Base-by-base conservation (phyloP, 2,329 filamentous ascomycete species). In the Fusarium austroafricanum region DNA sequence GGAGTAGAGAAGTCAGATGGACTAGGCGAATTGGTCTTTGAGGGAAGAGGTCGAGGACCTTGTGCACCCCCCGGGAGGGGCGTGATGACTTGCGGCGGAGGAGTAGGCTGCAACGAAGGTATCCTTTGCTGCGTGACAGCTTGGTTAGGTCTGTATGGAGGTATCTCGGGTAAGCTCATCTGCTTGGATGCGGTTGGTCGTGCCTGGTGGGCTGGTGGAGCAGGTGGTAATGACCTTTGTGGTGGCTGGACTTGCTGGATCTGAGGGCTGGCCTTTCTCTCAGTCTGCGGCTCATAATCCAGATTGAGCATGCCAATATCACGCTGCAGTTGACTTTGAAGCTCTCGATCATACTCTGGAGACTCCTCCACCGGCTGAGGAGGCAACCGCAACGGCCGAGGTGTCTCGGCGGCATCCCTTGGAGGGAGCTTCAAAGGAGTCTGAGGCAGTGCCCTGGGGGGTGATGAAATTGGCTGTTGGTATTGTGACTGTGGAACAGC, bases 301-400 rank as follows among this genome's bases (percentile, higher is more conserved):
- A 90, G 77, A 55, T 85, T 87, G 68, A 90, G 78, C 68, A 83
- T 82, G 29, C 82, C 82, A 80, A 90, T 86, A 65, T 90, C 89
- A 58, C 84, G 84, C 68, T 87, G 87, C n/a, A 91, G 77, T 74
- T 91, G 87, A 38, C 87, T 84, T 62, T 89, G 88, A 40, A 90
- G 75, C 40, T 85, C 83, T 44, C 83, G 81, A 69, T 90, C 88
- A 68, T 89, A 89, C 59, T 89, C 88, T 10, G 84, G 82, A 6
- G 87, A 87, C 52, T 84, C 83, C 18, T 81, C 78, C 5, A 81
- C 75, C 8, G 83, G 81, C 10, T 80, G 74, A 8, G 83, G 81
- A 17, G 84, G 83, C 70, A 82, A 79, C 55, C 82, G 82, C 47
- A 79, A 77, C n/a, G 79, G 75, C 21, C 80, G 78, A 21, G 87